phyloP scores from a whole-genome alignment of 2,329 filamentous ascomycete species.

The Curvularia eragrostidis region DNA sequence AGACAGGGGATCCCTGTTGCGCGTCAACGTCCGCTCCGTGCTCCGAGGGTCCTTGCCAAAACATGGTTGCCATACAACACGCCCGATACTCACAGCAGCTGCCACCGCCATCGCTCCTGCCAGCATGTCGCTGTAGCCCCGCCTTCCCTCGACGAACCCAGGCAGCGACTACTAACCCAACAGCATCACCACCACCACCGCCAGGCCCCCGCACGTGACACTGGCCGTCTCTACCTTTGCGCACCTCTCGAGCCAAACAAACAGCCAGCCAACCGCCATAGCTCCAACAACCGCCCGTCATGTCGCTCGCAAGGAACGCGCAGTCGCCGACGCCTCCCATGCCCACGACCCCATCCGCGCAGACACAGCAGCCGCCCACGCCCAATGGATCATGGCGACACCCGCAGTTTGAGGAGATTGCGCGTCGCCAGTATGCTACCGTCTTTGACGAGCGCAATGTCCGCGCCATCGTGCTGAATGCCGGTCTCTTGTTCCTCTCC shows the following conservation, averaged over 20 bases:
- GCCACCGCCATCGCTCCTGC: neutral
- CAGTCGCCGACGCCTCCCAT: conserved; percentile 32
- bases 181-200: conserved; percentile 21
- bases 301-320: conserved; percentile 28
- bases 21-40: conserved; percentile 1
- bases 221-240: neutral
- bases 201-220: neutral
- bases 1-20: conserved; percentile 12
- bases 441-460: conserved; percentile 82
- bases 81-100: neutral
- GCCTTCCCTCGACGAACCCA: neutral
- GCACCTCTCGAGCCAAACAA: conserved; percentile 13
- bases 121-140: conserved; percentile 10
- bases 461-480: conserved; percentile 72
- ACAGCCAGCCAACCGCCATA: conserved; percentile 10
- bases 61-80: conserved; percentile 21
- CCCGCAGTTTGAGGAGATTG: conserved; percentile 86
- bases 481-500: conserved; percentile 59
- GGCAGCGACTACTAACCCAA: conserved; percentile 32
- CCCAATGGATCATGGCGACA: conserved; percentile 85
- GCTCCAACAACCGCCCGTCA: conserved; percentile 16
- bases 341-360: conserved; percentile 35
- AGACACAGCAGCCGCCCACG: conserved; percentile 36
- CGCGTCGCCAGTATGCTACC: conserved; percentile 76
- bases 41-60: conserved; percentile 16